Evolutionary conservation across 208 protist species (phyloP).

Genomic region (Herpetomonas samuelpessoai): DNA sequence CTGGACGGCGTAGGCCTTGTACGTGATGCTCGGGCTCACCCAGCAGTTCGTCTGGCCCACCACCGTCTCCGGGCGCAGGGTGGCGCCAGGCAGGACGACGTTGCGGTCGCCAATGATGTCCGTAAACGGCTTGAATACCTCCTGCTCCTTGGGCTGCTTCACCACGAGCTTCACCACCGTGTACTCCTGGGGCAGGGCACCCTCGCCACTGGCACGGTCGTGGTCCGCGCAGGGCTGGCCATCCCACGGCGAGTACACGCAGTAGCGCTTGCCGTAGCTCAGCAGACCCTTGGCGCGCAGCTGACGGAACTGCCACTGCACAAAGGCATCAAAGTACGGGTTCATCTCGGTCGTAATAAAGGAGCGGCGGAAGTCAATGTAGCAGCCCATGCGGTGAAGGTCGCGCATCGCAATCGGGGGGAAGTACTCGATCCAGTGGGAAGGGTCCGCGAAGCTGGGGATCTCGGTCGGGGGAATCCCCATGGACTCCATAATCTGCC

Average conservation of each 20-base stretch:
- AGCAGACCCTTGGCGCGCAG: conserved; percentile 93
- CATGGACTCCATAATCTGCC: conserved; percentile 97
- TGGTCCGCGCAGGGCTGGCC: conserved; percentile 99
- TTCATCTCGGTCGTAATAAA: conserved; percentile 99
- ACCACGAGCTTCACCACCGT: conserved; percentile 97
- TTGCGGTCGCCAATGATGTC: conserved; percentile 56
- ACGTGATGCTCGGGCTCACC: conserved; percentile 95
- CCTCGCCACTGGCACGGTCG: conserved; percentile 97
- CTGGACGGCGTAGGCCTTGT: conserved; percentile 93
- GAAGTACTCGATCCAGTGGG: conserved; percentile 99
- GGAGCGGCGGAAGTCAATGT: conserved; percentile 98
- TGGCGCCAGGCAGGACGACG: conserved; percentile 98
- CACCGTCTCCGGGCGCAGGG: conserved; percentile 99
- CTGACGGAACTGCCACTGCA: conserved; percentile 97
- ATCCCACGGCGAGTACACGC: conserved; percentile 98
- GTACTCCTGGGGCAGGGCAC: conserved; percentile 97
- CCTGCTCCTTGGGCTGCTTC: conserved; percentile 74
- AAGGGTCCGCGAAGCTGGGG: conserved; percentile 96
- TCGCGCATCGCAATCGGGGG: conserved; percentile 95
- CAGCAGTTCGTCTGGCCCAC: conserved; percentile 99
- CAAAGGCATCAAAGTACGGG: conserved; percentile 99
- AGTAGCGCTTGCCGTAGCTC: conserved; percentile 97
- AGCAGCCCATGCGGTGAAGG: conserved; percentile 92
- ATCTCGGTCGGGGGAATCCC: conserved; percentile 97
- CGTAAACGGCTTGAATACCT: conserved; percentile 52